Conservation (phyloP, 202 grass and related monocot species). For the Setaria italica region DNA sequence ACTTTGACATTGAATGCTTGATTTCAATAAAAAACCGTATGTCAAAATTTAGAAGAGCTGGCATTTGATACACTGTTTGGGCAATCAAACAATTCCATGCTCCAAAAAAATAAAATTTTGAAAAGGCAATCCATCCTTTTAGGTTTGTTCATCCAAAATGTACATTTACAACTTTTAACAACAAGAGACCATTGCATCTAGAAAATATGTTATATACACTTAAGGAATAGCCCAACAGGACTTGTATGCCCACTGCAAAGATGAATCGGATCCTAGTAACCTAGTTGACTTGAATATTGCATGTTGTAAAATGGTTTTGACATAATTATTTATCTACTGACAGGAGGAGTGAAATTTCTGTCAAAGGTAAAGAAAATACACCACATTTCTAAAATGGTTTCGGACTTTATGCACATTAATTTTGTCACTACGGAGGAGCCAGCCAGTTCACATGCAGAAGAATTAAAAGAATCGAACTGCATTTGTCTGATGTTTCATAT, state of each 20-base stretch:
- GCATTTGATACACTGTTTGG: neutral
- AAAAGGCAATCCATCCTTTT: constrained; percentile 25
- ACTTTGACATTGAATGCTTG: neutral
- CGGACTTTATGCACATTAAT: constrained; percentile 3
- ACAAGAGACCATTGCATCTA: constrained; percentile 2
- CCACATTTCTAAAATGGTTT: constrained; percentile 7
- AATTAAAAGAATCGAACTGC: neutral
- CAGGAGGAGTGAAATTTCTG: neutral
- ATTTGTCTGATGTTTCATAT: neutral
- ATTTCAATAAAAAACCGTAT: constrained; percentile 20
- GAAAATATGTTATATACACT: neutral
- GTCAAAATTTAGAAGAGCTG: neutral
- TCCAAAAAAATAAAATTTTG: neutral
- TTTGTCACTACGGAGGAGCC: neutral
- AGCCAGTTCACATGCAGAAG: neutral
- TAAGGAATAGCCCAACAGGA: neutral
- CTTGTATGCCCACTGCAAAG: neutral
- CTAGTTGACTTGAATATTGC: constrained; percentile 31
- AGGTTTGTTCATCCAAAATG: constrained; percentile 19
- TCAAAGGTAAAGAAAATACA: constrained; percentile 7
- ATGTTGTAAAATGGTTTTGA: constrained; percentile 2
- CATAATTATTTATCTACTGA: constrained; percentile 15
- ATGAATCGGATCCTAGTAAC: neutral
- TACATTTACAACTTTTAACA: constrained; percentile 1
- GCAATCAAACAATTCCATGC: constrained; percentile 26